These are phyloP conservation scores for Aspergillus pseudotamarii DNA, from an alignment of 2,329 filamentous ascomycete species.

Conservation along the genomic window DNA sequence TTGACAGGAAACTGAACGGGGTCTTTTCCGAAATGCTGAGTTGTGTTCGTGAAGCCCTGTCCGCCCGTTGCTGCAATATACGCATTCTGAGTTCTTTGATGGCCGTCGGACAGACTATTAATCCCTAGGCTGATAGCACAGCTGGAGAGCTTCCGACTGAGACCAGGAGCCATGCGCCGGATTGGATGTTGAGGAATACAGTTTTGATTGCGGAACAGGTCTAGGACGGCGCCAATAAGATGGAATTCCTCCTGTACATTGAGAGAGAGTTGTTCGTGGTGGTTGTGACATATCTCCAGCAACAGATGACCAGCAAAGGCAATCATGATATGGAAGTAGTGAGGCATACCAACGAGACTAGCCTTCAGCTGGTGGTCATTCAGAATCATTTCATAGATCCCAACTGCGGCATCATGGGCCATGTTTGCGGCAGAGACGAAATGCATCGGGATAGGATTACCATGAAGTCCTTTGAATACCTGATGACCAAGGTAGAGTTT, in stretches of 20 bases:
- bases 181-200: conserved; percentile 28
- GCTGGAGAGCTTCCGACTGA: conserved; percentile 24
- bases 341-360: conserved; percentile 43
- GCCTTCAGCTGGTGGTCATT: conserved; percentile 40
- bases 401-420: conserved; percentile 38
- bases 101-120: not conserved
- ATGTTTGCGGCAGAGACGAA: conserved; percentile 30
- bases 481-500: conserved; percentile 53
- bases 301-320: conserved; percentile 46
- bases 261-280: conserved; percentile 38
- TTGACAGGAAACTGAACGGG: not conserved
- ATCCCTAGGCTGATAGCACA: conserved; percentile 16
- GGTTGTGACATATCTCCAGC: conserved; percentile 42
- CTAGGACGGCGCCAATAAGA: conserved; percentile 14
- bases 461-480: conserved; percentile 48
- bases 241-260: conserved; percentile 26
- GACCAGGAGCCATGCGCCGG: conserved; percentile 26
- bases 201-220: conserved; percentile 21
- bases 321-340: conserved; percentile 49
- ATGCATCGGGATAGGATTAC: conserved; percentile 38
- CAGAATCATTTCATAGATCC: conserved; percentile 43
- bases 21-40: not conserved
- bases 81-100: not conserved
- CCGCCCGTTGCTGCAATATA: not conserved
- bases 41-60: not conserved